These are phyloP conservation scores for Stereum hirsutum DNA, from an alignment of 1,284 basidiomycete species.

Conservation along the genomic window DNA sequence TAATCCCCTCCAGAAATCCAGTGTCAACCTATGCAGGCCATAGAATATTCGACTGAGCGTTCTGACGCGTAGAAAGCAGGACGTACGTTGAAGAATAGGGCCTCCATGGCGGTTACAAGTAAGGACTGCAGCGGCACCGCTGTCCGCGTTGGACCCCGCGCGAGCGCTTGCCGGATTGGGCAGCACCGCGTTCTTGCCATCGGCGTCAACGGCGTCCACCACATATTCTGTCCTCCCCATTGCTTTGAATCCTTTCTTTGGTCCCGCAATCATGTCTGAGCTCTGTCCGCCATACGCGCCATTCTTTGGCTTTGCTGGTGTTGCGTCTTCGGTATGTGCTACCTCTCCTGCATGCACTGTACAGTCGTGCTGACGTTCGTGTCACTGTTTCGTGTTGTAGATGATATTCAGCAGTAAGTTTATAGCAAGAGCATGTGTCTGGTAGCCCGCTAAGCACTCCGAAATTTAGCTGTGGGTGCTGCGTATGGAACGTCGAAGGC, in stretches of 20 bases:
- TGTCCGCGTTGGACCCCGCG: too few relatives aligned
- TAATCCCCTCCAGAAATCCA: constrained; percentile 89
- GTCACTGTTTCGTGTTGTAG: constrained; percentile 26
- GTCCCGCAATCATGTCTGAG: constrained; percentile 18
- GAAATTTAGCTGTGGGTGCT: constrained; percentile 71
- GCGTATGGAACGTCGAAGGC: constrained; percentile 97
- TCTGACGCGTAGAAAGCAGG: background rate
- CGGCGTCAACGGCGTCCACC: background rate
- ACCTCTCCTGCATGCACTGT: constrained; percentile 11
- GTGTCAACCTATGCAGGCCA: constrained; percentile 47
- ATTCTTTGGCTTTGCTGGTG: constrained; percentile 81
- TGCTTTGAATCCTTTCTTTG: background rate
- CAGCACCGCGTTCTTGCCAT: too few relatives aligned
- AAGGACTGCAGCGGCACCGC: background rate
- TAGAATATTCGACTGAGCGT: constrained; percentile 5
- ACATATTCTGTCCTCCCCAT: background rate
- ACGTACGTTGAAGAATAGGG: constrained; percentile 79
- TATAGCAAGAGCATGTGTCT: background rate
- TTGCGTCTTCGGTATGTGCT: constrained; percentile 73
- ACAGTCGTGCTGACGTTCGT: background rate
- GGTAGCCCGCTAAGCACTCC: constrained; percentile 5
- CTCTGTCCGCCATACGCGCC: constrained; percentile 77
- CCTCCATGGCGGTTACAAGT: constrained; percentile 54
- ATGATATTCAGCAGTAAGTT: constrained; percentile 85
- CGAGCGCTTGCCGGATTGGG: too few relatives aligned